Percentiles rank a stretch among this genome's conserved stretches.
Conservation (phyloP, 495 filamentous ascomycete species). For the Bacidia gigantensis region DNA sequence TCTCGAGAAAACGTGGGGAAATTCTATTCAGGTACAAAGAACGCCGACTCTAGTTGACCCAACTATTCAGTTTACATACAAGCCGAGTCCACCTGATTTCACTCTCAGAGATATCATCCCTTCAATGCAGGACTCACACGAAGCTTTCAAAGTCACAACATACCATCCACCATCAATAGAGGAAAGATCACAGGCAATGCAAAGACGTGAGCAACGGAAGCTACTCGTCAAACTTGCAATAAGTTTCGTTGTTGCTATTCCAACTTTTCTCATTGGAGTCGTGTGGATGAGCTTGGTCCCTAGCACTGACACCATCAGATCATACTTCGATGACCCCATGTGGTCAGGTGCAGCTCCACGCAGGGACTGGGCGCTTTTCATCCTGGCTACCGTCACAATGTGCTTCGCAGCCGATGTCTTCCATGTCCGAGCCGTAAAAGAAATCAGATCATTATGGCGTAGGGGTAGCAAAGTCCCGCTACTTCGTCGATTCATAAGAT, state of each 20-base stretch:
- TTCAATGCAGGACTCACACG: conserved; percentile 49
- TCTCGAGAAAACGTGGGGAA: conserved; percentile 36
- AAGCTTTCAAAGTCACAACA: conserved; percentile 49
- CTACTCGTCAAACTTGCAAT: conserved; percentile 54
- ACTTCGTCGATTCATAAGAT: conserved; percentile 68
- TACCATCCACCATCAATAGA: conserved; percentile 77
- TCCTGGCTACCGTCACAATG: conserved; percentile 80
- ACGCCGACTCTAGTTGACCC: conserved; percentile 40
- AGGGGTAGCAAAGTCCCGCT: conserved; percentile 64
- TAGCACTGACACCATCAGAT: conserved; percentile 36
- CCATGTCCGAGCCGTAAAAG: conserved; percentile 64
- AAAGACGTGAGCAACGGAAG: conserved; percentile 44
- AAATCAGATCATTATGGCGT: conserved; percentile 68
- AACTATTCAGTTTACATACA: conserved; percentile 58
- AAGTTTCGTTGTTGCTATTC: conserved; percentile 62
- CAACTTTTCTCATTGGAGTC: conserved; percentile 80
- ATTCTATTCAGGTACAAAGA: conserved; percentile 34
- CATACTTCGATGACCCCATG: conserved; percentile 51
- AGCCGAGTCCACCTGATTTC: conserved; percentile 50
- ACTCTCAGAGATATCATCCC: conserved; percentile 64
- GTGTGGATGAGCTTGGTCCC: conserved; percentile 79
- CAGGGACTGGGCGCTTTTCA: conserved; percentile 69
- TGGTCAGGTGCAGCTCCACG: conserved; percentile 65
- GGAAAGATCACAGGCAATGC: conserved; percentile 63
- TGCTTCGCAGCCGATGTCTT: conserved; percentile 82